Percentiles rank a stretch among this genome's conserved stretches.
These are phyloP conservation scores for Hypoxylon fuscum DNA, from an alignment of 495 filamentous ascomycete genomes.

Conservation along the genomic window DNA sequence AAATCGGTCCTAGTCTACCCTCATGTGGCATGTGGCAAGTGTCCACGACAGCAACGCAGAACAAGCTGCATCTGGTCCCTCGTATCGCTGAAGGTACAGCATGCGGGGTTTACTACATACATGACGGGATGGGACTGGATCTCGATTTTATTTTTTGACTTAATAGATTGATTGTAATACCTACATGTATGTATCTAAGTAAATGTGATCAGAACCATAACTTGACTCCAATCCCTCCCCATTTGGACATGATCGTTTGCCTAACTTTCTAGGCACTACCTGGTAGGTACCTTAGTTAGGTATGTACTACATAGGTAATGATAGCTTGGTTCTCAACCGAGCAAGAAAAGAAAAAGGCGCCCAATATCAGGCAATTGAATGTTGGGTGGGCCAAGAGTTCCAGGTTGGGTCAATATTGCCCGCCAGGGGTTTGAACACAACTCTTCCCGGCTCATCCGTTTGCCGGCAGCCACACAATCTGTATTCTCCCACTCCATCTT, in stretches of 20 bases:
- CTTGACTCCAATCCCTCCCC: too few species aligned
- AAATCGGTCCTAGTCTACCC: not conserved
- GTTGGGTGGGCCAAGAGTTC: too few species aligned
- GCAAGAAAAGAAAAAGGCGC: too few species aligned
- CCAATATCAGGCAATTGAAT: too few species aligned
- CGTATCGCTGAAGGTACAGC: slow-evolving; percentile 32
- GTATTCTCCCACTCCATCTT: not conserved
- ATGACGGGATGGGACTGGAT: slow-evolving; percentile 26
- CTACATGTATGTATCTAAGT: not conserved
- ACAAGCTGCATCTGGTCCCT: slow-evolving; percentile 7
- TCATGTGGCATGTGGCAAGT: slow-evolving; percentile 22
- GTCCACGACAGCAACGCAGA: slow-evolving; percentile 33
- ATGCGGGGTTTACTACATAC: slow-evolving; percentile 27
- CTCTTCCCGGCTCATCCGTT: slow-evolving; percentile 7
- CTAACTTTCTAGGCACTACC: too few species aligned
- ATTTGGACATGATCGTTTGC: too few species aligned
- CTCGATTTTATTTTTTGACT: slow-evolving; percentile 9
- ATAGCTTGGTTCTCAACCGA: too few species aligned
- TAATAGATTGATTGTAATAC: not conserved
- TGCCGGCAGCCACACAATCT: not conserved
- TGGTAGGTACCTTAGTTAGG: too few species aligned
- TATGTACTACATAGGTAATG: too few species aligned
- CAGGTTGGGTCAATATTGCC: slow-evolving; percentile 1
- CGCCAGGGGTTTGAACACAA: slow-evolving; percentile 6
- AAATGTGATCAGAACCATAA: too few species aligned